A percentile compares a stretch with the other conserved stretches of the same genome.
These are phyloP conservation scores for Russula virescens DNA, from an alignment of 768 basidiomycete genomes.

Conservation along the genomic window DNA sequence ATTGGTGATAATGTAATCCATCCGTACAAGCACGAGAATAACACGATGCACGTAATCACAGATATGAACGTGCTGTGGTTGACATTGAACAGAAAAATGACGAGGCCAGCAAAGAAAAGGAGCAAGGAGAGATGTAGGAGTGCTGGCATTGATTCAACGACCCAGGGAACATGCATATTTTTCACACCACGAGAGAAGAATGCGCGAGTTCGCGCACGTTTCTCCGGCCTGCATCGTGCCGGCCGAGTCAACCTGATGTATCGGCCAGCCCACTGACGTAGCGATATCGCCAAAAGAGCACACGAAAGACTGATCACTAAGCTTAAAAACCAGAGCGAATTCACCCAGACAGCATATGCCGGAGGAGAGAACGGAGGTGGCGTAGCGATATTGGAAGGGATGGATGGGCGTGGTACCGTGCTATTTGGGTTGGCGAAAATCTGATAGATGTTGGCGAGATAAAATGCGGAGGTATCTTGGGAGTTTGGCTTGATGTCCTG, in stretches of 20 bases:
- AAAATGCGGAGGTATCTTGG: not conserved
- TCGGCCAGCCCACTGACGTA: not conserved
- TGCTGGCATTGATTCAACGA: not conserved
- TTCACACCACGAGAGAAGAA: too few species aligned
- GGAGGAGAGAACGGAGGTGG: not conserved
- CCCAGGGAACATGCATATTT: too few species aligned
- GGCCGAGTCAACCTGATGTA: not conserved
- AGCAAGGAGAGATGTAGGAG: not conserved
- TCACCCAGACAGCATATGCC: not conserved
- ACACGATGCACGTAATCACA: not conserved
- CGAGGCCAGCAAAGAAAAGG: not conserved
- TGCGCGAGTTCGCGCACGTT: not conserved
- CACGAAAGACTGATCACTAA: not conserved
- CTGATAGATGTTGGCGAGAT: not conserved
- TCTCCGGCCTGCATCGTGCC: too few species aligned
- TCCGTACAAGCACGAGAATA: too few species aligned
- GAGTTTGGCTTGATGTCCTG: not conserved
- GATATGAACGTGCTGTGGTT: not conserved
- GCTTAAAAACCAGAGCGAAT: constrained; percentile 11
- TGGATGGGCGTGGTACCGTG: not conserved
- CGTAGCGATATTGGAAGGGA: not conserved
- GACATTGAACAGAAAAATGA: not conserved
- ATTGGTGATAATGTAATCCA: not conserved
- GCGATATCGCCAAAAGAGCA: not conserved
- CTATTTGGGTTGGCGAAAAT: not conserved